Conservation (phyloP, 2,329 filamentous ascomycete genomes). For the Fusarium longipes region DNA sequence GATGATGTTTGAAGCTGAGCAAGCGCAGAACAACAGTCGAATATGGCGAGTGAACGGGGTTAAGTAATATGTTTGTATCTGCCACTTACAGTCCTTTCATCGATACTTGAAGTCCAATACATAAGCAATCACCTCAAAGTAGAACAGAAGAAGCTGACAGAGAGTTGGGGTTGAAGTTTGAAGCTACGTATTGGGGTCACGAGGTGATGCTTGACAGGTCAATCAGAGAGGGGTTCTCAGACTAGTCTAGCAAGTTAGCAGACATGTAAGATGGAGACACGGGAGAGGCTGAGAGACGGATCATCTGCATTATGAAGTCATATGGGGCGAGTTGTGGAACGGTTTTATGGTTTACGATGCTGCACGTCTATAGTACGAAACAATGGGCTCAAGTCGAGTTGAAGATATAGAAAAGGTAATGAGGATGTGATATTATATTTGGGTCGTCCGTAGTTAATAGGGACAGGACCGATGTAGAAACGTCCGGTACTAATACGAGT, state of each 20-base stretch:
- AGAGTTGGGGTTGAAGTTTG: slow-evolving; percentile 3
- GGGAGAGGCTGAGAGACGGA: slow-evolving; percentile 30
- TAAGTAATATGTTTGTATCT: neutral
- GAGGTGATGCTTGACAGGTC: slow-evolving; percentile 19
- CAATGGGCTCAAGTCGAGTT: neutral
- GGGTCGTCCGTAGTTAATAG: slow-evolving; percentile 8
- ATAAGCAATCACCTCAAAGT: neutral
- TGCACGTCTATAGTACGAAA: neutral
- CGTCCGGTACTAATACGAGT: slow-evolving; percentile 27
- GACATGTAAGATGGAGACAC: slow-evolving; percentile 31
- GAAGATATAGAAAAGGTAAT: neutral
- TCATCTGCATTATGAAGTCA: slow-evolving; percentile 26
- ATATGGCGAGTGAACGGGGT: slow-evolving; percentile 1
- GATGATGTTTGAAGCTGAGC: slow-evolving; percentile 7
- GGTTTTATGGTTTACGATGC: slow-evolving; percentile 3
- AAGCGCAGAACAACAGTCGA: slow-evolving; percentile 3
- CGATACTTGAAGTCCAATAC: neutral
- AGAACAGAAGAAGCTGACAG: slow-evolving; percentile 9
- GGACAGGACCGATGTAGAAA: slow-evolving; percentile 12
- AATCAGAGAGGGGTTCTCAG: slow-evolving; percentile 14
- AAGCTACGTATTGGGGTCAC: slow-evolving; percentile 26
- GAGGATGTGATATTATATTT: slow-evolving; percentile 2
- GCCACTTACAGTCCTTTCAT: slow-evolving; percentile 3
- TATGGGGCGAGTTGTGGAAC: slow-evolving; percentile 30
- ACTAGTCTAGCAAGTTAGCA: slow-evolving; percentile 21